These are phyloP conservation scores for Myxozyma neglecta DNA, from an alignment of 805 yeast species.

Conservation along the genomic window DNA sequence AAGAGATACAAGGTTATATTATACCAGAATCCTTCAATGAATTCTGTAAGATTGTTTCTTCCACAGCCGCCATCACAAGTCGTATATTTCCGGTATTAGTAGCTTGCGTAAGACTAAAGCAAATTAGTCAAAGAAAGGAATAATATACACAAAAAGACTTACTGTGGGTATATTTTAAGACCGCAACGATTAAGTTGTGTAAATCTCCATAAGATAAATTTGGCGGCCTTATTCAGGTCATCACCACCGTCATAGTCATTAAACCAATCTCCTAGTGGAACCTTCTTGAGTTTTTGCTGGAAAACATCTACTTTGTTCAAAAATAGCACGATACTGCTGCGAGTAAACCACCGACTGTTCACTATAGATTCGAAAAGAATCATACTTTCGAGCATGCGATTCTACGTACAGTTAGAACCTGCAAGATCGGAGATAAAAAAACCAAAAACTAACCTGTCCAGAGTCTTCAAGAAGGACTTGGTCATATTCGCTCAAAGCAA, in stretches of 20 bases:
- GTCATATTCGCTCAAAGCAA: constrained; percentile 87
- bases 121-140: not conserved
- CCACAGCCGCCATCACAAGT: constrained; percentile 80
- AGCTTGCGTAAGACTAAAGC: constrained; percentile 67
- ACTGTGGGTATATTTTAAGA: constrained; percentile 76
- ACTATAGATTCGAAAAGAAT: constrained; percentile 86
- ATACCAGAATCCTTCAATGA: constrained; percentile 75
- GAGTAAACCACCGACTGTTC: constrained; percentile 87
- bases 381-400: constrained; percentile 77
- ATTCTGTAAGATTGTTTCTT: constrained; percentile 76
- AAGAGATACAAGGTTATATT: constrained; percentile 40
- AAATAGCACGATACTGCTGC: constrained; percentile 82
- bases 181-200: constrained; percentile 81
- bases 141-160: not conserved
- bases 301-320: constrained; percentile 88
- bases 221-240: constrained; percentile 86
- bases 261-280: constrained; percentile 79
- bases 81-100: constrained; percentile 89
- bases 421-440: not conserved
- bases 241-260: constrained; percentile 82
- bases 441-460: constrained; percentile 43
- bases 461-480: constrained; percentile 78
- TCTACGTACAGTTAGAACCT: constrained; percentile 37
- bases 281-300: constrained; percentile 75
- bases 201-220: constrained; percentile 87